phyloP scores from a whole-genome alignment of 352 stramenopile genomes.

The Globisporangium solare region DNA sequence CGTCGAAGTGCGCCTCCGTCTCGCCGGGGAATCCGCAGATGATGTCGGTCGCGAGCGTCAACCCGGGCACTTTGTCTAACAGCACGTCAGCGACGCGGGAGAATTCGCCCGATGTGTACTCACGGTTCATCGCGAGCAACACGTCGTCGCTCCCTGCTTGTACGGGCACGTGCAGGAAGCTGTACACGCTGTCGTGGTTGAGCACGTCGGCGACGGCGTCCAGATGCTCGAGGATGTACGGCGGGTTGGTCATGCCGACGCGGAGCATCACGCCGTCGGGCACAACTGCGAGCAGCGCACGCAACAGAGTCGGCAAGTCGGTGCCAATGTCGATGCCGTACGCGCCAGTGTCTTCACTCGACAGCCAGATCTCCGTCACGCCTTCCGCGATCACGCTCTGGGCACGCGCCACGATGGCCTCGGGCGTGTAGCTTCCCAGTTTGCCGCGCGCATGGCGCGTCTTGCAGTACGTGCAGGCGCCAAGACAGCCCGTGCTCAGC shows the following conservation, averaged over 20 bases:
- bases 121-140: constrained; percentile 87
- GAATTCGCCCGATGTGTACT: constrained; percentile 89
- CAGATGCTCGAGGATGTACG: constrained; percentile 88
- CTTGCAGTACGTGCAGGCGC: constrained; percentile 93
- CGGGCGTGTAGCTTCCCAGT: constrained; percentile 82
- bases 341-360: constrained; percentile 88
- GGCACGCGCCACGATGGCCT: constrained; percentile 71
- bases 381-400: constrained; percentile 67
- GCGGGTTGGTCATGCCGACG: constrained; percentile 92
- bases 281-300: constrained; percentile 57
- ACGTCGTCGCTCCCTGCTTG: constrained; percentile 87
- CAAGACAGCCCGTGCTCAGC: constrained; percentile 88
- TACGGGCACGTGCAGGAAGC: constrained; percentile 90
- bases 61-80: constrained; percentile 56
- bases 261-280: constrained; percentile 83
- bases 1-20: constrained; percentile 85
- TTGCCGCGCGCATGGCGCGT: constrained; percentile 89
- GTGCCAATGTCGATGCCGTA: constrained; percentile 89
- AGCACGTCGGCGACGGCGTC: constrained; percentile 78
- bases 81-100: constrained; percentile 68
- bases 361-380: constrained; percentile 91
- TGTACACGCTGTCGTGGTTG: constrained; percentile 81
- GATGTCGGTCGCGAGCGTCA: constrained; percentile 91
- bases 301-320: constrained; percentile 67
- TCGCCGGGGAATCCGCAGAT: constrained; percentile 91